These are phyloP conservation scores for Alternaria arborescens DNA, from an alignment of 2,329 filamentous ascomycete species.

Conservation along the genomic window DNA sequence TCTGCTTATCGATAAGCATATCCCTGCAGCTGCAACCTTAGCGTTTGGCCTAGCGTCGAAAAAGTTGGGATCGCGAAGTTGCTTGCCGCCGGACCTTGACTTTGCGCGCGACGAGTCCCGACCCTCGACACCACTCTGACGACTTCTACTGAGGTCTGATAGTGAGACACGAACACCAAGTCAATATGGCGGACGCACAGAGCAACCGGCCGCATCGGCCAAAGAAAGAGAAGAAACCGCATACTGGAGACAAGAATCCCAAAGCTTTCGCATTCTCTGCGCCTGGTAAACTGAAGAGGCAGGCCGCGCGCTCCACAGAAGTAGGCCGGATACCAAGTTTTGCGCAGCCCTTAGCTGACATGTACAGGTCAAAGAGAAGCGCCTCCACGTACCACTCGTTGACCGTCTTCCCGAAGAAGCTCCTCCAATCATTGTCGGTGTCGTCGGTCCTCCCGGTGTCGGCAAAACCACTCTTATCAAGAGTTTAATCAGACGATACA, in stretches of 20 bases:
- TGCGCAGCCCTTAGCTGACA: slow-evolving; percentile 15
- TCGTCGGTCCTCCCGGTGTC: slow-evolving; percentile 92
- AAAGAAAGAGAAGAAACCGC: slow-evolving; percentile 87
- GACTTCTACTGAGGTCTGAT: neutral
- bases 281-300: slow-evolving; percentile 80
- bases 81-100: slow-evolving; percentile 12
- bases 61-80: slow-evolving; percentile 28
- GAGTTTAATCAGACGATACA: slow-evolving; percentile 90
- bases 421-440: slow-evolving; percentile 88
- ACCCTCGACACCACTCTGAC: slow-evolving; percentile 1
- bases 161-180: neutral
- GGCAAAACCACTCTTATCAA: slow-evolving; percentile 97
- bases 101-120: slow-evolving; percentile 15
- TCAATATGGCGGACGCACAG: slow-evolving; percentile 69
- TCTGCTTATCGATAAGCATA: slow-evolving; percentile 46
- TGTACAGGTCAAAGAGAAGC: slow-evolving; percentile 86
- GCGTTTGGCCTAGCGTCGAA: slow-evolving; percentile 43
- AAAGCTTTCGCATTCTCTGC: slow-evolving; percentile 89
- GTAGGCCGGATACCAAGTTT: slow-evolving; percentile 52
- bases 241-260: slow-evolving; percentile 75
- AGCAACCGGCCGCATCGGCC: slow-evolving; percentile 85
- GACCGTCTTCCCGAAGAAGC: slow-evolving; percentile 96
- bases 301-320: slow-evolving; percentile 76
- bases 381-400: slow-evolving; percentile 94
- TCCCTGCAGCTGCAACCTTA: slow-evolving; percentile 35